Conservation (phyloP, 2,329 filamentous ascomycete species). For the Leptographium radiaticola region DNA sequence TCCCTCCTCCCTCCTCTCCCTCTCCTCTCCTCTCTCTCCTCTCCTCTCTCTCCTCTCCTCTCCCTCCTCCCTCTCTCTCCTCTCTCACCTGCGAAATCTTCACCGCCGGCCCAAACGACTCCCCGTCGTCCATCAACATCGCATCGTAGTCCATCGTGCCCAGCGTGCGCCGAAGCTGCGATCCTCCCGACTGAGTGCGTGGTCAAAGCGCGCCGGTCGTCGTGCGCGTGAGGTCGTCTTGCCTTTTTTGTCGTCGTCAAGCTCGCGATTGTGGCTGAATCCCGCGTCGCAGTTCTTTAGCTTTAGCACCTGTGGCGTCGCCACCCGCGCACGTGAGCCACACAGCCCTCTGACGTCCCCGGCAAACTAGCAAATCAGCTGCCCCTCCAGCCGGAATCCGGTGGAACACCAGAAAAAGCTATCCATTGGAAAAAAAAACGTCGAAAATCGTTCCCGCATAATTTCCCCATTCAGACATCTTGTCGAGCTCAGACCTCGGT, state of each 20-base stretch:
- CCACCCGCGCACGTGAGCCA: background rate
- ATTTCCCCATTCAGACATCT: background rate
- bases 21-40: too few relatives aligned
- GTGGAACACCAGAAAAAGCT: background rate
- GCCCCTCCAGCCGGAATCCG: background rate
- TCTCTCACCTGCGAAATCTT: conserved; percentile 45
- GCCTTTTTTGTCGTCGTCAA: background rate
- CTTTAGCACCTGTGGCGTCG: background rate
- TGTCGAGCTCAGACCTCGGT: background rate
- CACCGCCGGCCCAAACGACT: conserved; percentile 41
- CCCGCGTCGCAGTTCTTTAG: background rate
- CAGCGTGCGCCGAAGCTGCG: background rate
- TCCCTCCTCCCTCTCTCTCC: too few relatives aligned
- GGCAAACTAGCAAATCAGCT: background rate
- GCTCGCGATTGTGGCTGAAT: background rate
- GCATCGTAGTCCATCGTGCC: conserved; percentile 44
- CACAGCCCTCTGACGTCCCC: background rate
- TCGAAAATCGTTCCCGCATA: background rate
- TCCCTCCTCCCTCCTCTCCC: too few relatives aligned
- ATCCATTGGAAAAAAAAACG: conserved; percentile 2
- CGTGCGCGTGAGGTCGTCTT: background rate
- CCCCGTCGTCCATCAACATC: conserved; percentile 42
- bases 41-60: too few relatives aligned
- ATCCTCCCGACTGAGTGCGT: background rate
- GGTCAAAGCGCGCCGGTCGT: background rate